Evolutionary conservation across 352 stramenopile genomes (phyloP).

Genomic region (Pythium folliculosum): DNA sequence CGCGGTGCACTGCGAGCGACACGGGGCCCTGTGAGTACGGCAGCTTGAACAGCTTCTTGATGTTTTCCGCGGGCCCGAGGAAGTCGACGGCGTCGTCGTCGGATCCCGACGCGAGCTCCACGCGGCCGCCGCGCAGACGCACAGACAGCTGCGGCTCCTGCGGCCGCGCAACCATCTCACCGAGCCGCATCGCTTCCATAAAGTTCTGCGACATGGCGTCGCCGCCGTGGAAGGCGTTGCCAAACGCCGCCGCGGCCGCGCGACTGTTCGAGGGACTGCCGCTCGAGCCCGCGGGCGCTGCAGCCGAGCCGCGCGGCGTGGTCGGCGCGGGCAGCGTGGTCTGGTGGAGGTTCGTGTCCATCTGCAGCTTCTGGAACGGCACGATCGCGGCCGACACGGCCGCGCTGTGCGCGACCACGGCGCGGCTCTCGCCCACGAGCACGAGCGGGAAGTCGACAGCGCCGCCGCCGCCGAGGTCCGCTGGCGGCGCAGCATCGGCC

Average conservation of each 20-base stretch:
- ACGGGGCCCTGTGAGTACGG: conserved; percentile 78
- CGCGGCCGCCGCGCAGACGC: conserved; percentile 55
- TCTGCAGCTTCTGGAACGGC: conserved; percentile 79
- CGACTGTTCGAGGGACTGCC: conserved; percentile 21
- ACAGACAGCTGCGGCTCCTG: conserved; percentile 76
- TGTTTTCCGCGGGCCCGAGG: conserved; percentile 79
- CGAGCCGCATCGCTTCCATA: conserved; percentile 65
- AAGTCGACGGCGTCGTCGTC: conserved; percentile 80
- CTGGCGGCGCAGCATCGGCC: background rate
- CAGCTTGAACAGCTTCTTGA: conserved; percentile 88
- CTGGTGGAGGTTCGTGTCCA: conserved; percentile 79
- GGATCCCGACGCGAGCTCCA: conserved; percentile 69
- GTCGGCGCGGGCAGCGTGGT: conserved; percentile 50
- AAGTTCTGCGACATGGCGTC: conserved; percentile 61
- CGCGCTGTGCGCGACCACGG: conserved; percentile 3
- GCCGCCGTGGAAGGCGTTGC: conserved; percentile 21
- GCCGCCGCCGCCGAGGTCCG: too few species aligned
- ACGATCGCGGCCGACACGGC: conserved; percentile 57
- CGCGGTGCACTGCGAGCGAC: conserved; percentile 81
- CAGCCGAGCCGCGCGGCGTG: background rate
- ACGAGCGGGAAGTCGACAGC: conserved; percentile 61
- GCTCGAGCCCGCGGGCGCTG: background rate
- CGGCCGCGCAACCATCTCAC: conserved; percentile 41
- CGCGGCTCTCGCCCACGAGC: conserved; percentile 35
- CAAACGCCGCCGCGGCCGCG: conserved; percentile 1